phyloP scores from a whole-genome alignment of 331 rosid genomes.

The Prunus yedoensis region DNA sequence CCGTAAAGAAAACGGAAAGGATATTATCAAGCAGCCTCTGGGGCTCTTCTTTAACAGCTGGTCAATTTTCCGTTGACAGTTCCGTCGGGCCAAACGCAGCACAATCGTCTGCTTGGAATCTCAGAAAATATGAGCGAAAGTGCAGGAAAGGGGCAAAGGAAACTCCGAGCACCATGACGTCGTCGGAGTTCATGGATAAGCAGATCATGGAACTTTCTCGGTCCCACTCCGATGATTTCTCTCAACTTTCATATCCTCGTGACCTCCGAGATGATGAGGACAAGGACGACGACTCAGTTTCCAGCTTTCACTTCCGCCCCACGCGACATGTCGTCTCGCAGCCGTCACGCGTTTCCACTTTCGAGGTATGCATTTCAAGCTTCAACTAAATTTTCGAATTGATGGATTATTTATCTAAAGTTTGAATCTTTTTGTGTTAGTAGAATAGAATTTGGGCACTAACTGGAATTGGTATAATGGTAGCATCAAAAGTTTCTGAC shows the following conservation, averaged over 20 bases:
- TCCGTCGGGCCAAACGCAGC: background rate
- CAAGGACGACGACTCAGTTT: slow-evolving; percentile 16
- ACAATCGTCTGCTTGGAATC: background rate
- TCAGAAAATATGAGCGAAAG: background rate
- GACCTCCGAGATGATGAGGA: background rate
- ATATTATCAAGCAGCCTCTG: background rate
- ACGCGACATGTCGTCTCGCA: slow-evolving; percentile 15
- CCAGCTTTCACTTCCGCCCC: slow-evolving; percentile 29
- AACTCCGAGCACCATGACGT: slow-evolving; percentile 20
- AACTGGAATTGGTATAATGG: background rate
- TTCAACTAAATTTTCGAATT: background rate
- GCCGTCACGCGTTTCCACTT: slow-evolving; percentile 4
- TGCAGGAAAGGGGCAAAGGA: too few species aligned
- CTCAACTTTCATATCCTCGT: slow-evolving; percentile 9
- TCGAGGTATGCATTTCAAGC: slow-evolving; percentile 13
- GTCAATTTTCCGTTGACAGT: background rate
- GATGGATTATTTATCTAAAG: too few species aligned
- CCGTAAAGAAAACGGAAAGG: background rate
- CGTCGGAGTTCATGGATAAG: slow-evolving; percentile 37
- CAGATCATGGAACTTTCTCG: slow-evolving; percentile 34
- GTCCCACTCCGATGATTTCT: slow-evolving; percentile 37
- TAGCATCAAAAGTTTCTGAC: too few species aligned
- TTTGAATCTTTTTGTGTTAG: background rate
- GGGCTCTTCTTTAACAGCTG: background rate
- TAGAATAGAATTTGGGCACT: background rate